Evolutionary conservation across 306 rosid genomes (phyloP).

Genomic region (Astragalus membranaceus): DNA sequence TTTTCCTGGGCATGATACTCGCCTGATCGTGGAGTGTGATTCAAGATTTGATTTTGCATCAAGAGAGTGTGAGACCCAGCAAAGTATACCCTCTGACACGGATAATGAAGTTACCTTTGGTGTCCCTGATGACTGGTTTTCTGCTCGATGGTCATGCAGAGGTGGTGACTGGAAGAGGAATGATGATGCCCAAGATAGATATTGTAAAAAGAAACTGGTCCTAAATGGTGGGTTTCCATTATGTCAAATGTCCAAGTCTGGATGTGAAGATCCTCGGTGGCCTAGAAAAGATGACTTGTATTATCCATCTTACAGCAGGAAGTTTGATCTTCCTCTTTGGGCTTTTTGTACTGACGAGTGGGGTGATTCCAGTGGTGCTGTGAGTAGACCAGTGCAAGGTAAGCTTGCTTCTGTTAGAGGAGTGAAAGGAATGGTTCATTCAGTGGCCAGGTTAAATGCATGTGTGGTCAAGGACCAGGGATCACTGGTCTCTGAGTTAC

Average conservation of each 20-base stretch:
- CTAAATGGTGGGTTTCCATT: slow-evolving; percentile 78
- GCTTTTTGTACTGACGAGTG: slow-evolving; percentile 78
- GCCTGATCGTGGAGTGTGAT: slow-evolving; percentile 29
- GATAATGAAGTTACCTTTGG: slow-evolving; percentile 39
- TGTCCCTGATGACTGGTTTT: slow-evolving; percentile 64
- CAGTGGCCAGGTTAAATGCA: slow-evolving; percentile 88
- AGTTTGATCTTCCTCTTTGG: slow-evolving; percentile 91
- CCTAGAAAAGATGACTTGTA: slow-evolving; percentile 74
- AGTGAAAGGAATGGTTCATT: slow-evolving; percentile 71
- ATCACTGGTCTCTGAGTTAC: slow-evolving; percentile 75
- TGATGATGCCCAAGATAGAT: slow-evolving; percentile 76
- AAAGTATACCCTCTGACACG: slow-evolving; percentile 39
- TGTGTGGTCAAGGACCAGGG: slow-evolving; percentile 91
- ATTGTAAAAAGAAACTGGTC: slow-evolving; percentile 69
- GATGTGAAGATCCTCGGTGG: slow-evolving; percentile 96
- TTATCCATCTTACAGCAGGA: slow-evolving; percentile 70
- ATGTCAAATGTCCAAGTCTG: slow-evolving; percentile 79
- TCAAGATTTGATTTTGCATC: slow-evolving; percentile 37
- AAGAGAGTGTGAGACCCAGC: slow-evolving; percentile 35
- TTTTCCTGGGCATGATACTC: slow-evolving; percentile 36
- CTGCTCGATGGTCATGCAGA: slow-evolving; percentile 87
- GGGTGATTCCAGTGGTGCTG: slow-evolving; percentile 38
- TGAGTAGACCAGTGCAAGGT: slow-evolving; percentile 44
- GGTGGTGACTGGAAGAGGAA: slow-evolving; percentile 99
- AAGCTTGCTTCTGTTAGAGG: slow-evolving; percentile 57